Conservation (phyloP, 139 green algal species). For the Closterium sp. region DNA sequence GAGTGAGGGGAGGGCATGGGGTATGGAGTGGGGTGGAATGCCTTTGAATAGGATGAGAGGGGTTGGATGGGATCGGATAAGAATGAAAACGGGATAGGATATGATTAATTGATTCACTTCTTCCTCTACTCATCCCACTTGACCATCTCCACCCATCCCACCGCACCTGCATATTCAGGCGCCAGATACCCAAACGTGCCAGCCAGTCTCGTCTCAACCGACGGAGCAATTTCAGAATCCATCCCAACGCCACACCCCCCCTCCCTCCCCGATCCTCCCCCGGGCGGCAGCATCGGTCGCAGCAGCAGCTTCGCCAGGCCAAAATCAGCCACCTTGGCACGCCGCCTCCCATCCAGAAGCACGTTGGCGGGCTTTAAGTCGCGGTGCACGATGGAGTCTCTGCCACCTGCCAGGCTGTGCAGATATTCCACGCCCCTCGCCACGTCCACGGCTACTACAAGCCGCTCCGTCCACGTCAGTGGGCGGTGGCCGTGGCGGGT, state of each 20-base stretch:
- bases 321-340: conserved; percentile 61
- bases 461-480: conserved; percentile 53
- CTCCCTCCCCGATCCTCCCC: not conserved
- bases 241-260: not conserved
- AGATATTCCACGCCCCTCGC: conserved; percentile 49
- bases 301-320: conserved; percentile 50
- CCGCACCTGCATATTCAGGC: conserved; percentile 55
- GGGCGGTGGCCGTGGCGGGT: not conserved
- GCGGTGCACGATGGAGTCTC: conserved; percentile 28
- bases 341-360: conserved; percentile 52
- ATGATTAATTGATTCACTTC: no score
- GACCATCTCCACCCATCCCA: not conserved
- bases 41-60: not conserved
- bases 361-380: conserved; percentile 59
- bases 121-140: not conserved
- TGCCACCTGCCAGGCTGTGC: conserved; percentile 23
- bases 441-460: conserved; percentile 53
- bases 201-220: conserved; percentile 37
- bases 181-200: conserved; percentile 65
- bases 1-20: no score
- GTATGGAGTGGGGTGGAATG: no score
- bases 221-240: not conserved
- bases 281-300: not conserved
- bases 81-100: no score
- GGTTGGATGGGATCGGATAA: not conserved